These are phyloP conservation scores for Corynascus novoguineensis DNA, from an alignment of 495 filamentous ascomycete genomes.

Conservation along the genomic window DNA sequence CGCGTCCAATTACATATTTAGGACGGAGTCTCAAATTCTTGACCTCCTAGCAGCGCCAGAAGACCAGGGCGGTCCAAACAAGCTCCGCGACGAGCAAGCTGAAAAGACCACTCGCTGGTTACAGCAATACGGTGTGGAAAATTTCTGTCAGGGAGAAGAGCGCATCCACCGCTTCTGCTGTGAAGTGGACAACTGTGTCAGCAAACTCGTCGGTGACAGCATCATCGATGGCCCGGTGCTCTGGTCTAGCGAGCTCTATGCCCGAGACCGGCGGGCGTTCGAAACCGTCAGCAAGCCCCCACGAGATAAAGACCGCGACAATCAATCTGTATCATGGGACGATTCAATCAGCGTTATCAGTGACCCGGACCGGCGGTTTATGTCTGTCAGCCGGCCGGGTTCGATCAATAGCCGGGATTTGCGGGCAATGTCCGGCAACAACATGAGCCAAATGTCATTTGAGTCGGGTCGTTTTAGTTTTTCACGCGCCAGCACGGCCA, in stretches of 20 bases:
- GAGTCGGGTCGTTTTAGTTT: slow-evolving; percentile 57
- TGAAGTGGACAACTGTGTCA: slow-evolving; percentile 82
- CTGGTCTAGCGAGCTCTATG: slow-evolving; percentile 87
- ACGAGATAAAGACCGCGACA: slow-evolving; percentile 34
- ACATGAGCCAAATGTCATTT: slow-evolving; percentile 60
- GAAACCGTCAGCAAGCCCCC: slow-evolving; percentile 50
- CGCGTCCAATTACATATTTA: slow-evolving; percentile 65
- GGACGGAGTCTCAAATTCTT: slow-evolving; percentile 80
- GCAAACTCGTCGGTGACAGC: slow-evolving; percentile 78
- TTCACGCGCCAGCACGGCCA: slow-evolving; percentile 48
- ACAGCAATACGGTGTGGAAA: slow-evolving; percentile 73
- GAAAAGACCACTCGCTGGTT: slow-evolving; percentile 84
- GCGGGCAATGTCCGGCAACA: slow-evolving; percentile 50
- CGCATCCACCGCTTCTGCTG: slow-evolving; percentile 90
- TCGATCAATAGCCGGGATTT: slow-evolving; percentile 41
- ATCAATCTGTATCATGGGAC: slow-evolving; percentile 43
- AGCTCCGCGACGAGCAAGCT: slow-evolving; percentile 92
- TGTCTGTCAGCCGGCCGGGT: slow-evolving; percentile 31
- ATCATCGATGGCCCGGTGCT: slow-evolving; percentile 83
- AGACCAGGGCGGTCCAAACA: slow-evolving; percentile 86
- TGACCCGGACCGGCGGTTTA: slow-evolving; percentile 42
- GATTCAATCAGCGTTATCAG: slow-evolving; percentile 53
- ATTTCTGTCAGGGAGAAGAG: slow-evolving; percentile 94
- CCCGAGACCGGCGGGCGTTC: slow-evolving; percentile 68
- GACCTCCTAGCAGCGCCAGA: slow-evolving; percentile 77